Evolutionary conservation across 306 rosid species (phyloP), one percentile per base, ranked within the genome.

Genomic region (Pueraria montana): DNA sequence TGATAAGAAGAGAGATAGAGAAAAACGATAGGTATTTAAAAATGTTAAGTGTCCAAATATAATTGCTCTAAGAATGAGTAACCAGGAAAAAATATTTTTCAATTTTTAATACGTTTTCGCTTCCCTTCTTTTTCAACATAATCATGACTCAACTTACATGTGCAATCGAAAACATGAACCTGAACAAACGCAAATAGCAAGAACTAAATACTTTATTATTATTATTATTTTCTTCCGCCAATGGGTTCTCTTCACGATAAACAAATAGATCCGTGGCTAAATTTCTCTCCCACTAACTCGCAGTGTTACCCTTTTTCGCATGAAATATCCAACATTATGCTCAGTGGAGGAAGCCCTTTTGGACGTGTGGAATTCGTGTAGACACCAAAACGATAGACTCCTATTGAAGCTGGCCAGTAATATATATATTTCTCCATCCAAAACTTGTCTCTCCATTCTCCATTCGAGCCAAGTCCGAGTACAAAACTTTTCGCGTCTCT

Each of bases 291-390:
- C 83, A 79, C 83, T 79, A 53, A 23, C 68, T 55, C 52, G 4
- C 67, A 36, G 49, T 24, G 34, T 20, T 55, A 11, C 3, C 34
- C 36, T 5, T 53, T 72, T 75, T 20, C 36, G 53, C 21, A 52
- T 27, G 76, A 50, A n/a, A 50, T 50, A 17, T 50, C 58, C 9
- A 50, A 17, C 21, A 50, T 3, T 50, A n/a, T 50, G 21, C 50
- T 36, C 0, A 36, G 67, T 50, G 82, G 82, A 26, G 58, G 7
- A 17, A 23, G 9, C 53, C 30, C 50, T 38, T 14, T 53, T 52
- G 68, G 45, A 53, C 76, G 83, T 68, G 83, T 79, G 83, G 66
- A 79, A 38, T 79, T 79, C 83, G 83, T 79, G 83, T 79, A 17
- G 30, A 20, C 45, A 26, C 67, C 67, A 38, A 13, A 78, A 52